Base-by-base conservation (phyloP, 1,139 yeast species). In the Candida frijolesensis region DNA sequence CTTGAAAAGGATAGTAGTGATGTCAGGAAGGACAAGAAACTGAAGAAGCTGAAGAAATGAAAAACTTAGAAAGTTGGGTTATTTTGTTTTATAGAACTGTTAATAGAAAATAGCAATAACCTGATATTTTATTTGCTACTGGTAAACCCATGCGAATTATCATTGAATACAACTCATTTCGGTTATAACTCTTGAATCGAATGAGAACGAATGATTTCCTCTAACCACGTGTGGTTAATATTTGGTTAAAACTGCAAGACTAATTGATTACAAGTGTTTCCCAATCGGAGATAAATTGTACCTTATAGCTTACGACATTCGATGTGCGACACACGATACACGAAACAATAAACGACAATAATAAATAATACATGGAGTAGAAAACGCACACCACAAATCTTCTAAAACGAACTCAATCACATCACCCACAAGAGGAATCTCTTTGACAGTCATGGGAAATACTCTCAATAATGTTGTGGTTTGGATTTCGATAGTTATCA, bases 1-100 rank as follows among this genome's bases (percentile, higher is more conserved):
- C 48, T 48, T 39, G 51, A 51, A 47, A 49, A 41, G 11, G 51
- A 52, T 46, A 48, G 49, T 10, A 25, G 29, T 16, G 42, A 33
- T 16, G 42, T 19, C 12, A 12, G 3, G 6, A 27, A 11, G 42
- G 42, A 35, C 11, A 4, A 8, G 11, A 25, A 37, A 18, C 19
- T 7, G 14, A 44, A 34, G 42, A 35, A 29, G 19, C 37, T 16
- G 27, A 35, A 25, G 14, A 35, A 44, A 25, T n/a, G 22, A 33
- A 32, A n/a, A 18, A 12, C 9, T 16, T 29, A 15, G 15, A 29
- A 3, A n/a, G 12, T 37, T 8, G 27, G 18, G 25, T 4, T 37
- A 1, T 9, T 18, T 15, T 18, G 40, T 14, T 34, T 8, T n/a
- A 35, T 35, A 35, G 10, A 38, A 19, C 27, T 7, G 27, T 12